Evolutionary conservation across 257 asterid genomes (phyloP), one percentile per base, ranked within the genome.

Genomic region (Penstemon davidsonii): DNA sequence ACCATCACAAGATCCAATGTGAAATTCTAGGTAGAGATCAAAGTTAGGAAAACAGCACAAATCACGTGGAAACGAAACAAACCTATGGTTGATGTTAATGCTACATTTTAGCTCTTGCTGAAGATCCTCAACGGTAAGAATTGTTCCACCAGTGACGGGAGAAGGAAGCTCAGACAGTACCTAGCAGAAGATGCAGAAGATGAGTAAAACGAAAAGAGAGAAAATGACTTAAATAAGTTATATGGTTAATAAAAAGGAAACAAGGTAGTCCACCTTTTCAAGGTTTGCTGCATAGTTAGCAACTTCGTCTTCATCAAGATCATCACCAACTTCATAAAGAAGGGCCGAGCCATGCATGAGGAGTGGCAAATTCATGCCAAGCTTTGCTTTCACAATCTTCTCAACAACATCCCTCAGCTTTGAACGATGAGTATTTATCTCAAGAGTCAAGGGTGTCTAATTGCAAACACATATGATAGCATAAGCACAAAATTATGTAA

Each of bases 291-390:
- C 89, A 68, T 94, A 94, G 77, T 79, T 88, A 47, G 96, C 92
- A 74, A 85, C 96, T 89, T 86, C 92, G 13, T 76, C 93, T 74
- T 87, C 86, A 68, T 84, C 99, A 57, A 94, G 98, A 86, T 89
- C 98, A 73, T 91, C 98, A 55, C 99, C 99, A 78, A 80, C 94
- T 82, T 94, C 99, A 67, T 94, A 94, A 36, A 94, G 96, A 66
- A 94, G 98, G 68, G 88, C 77, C 9, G 85, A 66, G 66, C 92
- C 97, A 69, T 76, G 98, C 99, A 94, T 89, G 73, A 94, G 87
- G 73, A 91, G 49, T 37, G 99, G 99, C 51, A 79, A 77, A 83
- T 59, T 86, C 96, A 94, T 94, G 70, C 98, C 96, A 73, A 94
- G 98, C 77, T 87, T 91, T 43, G 93, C 86, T 78, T 79, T 83